Evolutionary conservation across 352 stramenopile species (phyloP), one percentile per base, ranked within the genome.

Genomic region (Globisporangium carolinianum): DNA sequence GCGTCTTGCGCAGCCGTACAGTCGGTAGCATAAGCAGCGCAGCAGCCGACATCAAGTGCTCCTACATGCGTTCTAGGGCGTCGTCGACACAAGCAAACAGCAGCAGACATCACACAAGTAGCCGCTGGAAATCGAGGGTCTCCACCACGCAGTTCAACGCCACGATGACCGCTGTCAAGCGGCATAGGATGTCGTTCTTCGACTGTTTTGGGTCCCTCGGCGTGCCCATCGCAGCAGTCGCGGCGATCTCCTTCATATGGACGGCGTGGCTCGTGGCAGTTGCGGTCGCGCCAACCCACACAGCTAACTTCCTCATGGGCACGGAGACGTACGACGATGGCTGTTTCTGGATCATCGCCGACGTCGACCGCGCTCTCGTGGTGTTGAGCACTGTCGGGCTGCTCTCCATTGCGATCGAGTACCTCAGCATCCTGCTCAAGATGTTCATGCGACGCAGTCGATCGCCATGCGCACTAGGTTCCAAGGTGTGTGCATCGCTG

Each of bases 271-370:
- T 82, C 12, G 61, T 68, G 1, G n/a, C 69, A 18, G 57, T 85
- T 6, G 60, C 69, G 11, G 32, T 58, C 2, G 42, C 57, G 4
- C 72, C 74, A 0, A 79, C 72, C 9, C 56, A 50, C 1, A 63
- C 63, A 0, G 74, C 67, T 3, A 83, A 83, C 48, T 76, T 72
- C 41, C 52, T 84, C 37, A 83, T 84, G 73, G 55, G 76, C 57
- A 84, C 73, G 0, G 43, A 17, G 5, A 53, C 67, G 18, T 75
- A 83, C 36, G 73, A 84, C 47, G 53, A 83, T 37, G 73, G 73
- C 2, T 53, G 76, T 3, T 86, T 83, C 39, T 86, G 72, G 76
- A 63, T 71, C 35, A 66, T 77, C 39, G 37, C 61, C 5, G 58
- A 67, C 38, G 32, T 52, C 5, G 53, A 70, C 8, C n/a, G 6